Conservation (phyloP, 2,329 filamentous ascomycete species). For the Myotisia sp. region DNA sequence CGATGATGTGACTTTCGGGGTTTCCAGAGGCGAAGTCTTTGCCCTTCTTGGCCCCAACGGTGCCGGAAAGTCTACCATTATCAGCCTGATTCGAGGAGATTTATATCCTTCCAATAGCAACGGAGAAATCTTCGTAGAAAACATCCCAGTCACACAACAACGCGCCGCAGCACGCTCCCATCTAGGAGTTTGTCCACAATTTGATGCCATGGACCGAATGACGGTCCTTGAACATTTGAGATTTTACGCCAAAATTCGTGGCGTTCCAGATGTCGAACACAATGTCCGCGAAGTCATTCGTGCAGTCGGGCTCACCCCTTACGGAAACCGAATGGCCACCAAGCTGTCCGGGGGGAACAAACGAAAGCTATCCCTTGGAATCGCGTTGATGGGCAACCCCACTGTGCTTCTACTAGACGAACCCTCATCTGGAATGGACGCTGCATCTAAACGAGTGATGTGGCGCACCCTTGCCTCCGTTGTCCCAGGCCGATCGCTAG, state of each 20-base stretch:
- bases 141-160: slow-evolving; percentile 57
- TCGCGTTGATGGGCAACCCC: slow-evolving; percentile 85
- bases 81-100: slow-evolving; percentile 80
- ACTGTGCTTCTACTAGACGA: slow-evolving; percentile 79
- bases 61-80: slow-evolving; percentile 81
- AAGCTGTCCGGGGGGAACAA: slow-evolving; percentile 84
- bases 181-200: slow-evolving; percentile 83
- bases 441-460: slow-evolving; percentile 81
- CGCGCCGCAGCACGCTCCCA: slow-evolving; percentile 58
- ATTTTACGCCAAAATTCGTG: slow-evolving; percentile 77
- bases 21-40: slow-evolving; percentile 69
- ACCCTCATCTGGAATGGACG: slow-evolving; percentile 76
- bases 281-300: slow-evolving; percentile 67
- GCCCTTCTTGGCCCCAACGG: slow-evolving; percentile 82
- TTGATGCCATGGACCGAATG: slow-evolving; percentile 80
- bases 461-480: slow-evolving; percentile 70
- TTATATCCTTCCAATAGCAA: slow-evolving; percentile 54
- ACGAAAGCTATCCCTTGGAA: slow-evolving; percentile 76
- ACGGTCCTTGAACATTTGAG: slow-evolving; percentile 72
- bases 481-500: slow-evolving; percentile 60
- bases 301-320: slow-evolving; percentile 62
- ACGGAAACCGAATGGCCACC: slow-evolving; percentile 58
- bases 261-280: slow-evolving; percentile 57
- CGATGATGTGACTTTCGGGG: slow-evolving; percentile 75
- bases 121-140: slow-evolving; percentile 72